Evolutionary conservation across 2,329 filamentous ascomycete genomes (phyloP).

Genomic region (Colletotrichum tropicicola): DNA sequence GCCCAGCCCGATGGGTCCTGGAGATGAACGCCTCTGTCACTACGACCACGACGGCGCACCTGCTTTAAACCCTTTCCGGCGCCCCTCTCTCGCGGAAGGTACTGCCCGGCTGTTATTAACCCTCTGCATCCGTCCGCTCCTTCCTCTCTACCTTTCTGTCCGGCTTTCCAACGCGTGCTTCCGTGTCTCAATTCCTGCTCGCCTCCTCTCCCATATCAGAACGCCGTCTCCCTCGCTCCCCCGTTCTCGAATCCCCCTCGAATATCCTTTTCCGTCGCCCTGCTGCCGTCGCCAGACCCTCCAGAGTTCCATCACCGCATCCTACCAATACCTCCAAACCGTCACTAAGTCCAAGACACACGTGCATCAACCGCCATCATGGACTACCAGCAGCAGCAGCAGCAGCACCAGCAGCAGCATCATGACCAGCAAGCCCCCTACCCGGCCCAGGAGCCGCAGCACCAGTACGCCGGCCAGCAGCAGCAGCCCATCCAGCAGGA

Average conservation of each 20-base stretch:
- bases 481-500: slow-evolving; percentile 27
- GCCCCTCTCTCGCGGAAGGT: not conserved
- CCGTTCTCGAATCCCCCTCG: too few species aligned
- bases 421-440: too few species aligned
- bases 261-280: not conserved
- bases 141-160: not conserved
- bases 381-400: slow-evolving; percentile 15
- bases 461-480: slow-evolving; percentile 11
- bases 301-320: not conserved
- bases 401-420: slow-evolving; percentile 6
- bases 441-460: slow-evolving; percentile 19
- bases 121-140: slow-evolving; percentile 2
- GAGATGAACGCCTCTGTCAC: too few species aligned
- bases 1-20: too few species aligned
- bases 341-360: not conserved
- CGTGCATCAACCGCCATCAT: not conserved
- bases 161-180: not conserved
- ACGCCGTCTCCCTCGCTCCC: not conserved
- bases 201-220: not conserved
- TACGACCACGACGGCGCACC: not conserved
- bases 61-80: slow-evolving; percentile 17
- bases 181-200: not conserved
- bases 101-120: not conserved
- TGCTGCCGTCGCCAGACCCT: too few species aligned
- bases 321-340: not conserved